Evolutionary conservation across 306 rosid species (phyloP).

Genomic region (Prunus fruticosa): DNA sequence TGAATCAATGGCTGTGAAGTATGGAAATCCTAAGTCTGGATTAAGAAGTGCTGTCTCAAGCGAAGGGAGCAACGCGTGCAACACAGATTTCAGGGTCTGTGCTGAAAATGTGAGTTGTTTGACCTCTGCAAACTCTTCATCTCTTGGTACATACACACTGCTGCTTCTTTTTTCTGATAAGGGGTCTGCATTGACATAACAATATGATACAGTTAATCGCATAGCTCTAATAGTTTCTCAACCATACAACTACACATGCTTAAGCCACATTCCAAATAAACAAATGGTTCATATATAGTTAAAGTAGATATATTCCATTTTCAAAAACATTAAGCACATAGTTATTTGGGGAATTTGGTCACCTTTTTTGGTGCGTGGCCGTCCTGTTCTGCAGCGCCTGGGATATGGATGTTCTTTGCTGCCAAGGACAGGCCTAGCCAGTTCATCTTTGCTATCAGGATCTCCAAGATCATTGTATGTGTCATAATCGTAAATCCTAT

Average conservation of each 20-base stretch:
- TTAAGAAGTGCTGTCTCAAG: slow-evolving; percentile 15
- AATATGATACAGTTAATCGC: not conserved
- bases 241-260: not conserved
- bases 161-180: slow-evolving; percentile 31
- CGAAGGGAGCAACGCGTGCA: slow-evolving; percentile 32
- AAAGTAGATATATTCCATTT: not conserved
- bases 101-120: slow-evolving; percentile 22
- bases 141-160: slow-evolving; percentile 36
- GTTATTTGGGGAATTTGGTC: not conserved
- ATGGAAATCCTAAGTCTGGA: slow-evolving; percentile 30
- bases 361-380: slow-evolving; percentile 49
- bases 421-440: slow-evolving; percentile 56
- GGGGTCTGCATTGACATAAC: slow-evolving; percentile 24
- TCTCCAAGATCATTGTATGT: slow-evolving; percentile 70
- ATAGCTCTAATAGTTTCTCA: not conserved
- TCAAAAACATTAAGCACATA: not conserved
- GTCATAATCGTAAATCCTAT: slow-evolving; percentile 66
- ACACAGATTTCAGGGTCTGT: slow-evolving; percentile 17
- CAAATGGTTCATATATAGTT: not conserved
- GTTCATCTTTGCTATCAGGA: slow-evolving; percentile 31
- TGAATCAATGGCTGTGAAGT: slow-evolving; percentile 41
- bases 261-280: not conserved
- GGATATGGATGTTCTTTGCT: slow-evolving; percentile 58
- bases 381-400: slow-evolving; percentile 72
- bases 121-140: slow-evolving; percentile 42